Percentiles rank a stretch among this genome's conserved stretches.
phyloP scores from a whole-genome alignment of 1,284 basidiomycete genomes.

The Trametes polyzona region DNA sequence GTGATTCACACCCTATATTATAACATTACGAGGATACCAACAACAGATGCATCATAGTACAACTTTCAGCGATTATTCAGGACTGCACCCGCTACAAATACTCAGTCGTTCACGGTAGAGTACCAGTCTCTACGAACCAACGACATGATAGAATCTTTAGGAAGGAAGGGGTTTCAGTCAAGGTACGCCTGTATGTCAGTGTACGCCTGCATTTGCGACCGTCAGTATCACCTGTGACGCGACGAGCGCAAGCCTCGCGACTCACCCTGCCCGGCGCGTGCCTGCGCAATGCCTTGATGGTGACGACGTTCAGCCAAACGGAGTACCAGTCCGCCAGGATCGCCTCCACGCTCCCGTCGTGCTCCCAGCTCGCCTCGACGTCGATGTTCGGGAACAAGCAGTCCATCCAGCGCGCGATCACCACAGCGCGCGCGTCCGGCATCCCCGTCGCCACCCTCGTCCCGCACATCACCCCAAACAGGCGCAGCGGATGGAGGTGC shows the following conservation, averaged over 20 bases:
- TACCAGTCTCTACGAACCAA: no score
- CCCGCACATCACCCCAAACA: constrained; percentile 5
- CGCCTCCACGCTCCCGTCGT: constrained; percentile 5
- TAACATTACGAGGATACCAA: no score
- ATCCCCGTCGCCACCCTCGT: not conserved
- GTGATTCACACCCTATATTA: no score
- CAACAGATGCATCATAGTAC: no score
- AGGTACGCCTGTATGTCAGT: no score
- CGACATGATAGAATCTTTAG: no score
- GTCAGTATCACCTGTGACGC: not conserved
- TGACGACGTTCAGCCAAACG: constrained; percentile 9
- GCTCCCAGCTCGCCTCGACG: constrained; percentile 2
- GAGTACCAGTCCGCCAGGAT: constrained; percentile 16
- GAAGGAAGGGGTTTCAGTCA: no score
- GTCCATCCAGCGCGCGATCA: constrained; percentile 4
- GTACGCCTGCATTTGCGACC: not conserved
- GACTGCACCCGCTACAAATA: no score
- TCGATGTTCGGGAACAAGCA: constrained; percentile 13
- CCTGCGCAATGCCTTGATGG: constrained; percentile 4
- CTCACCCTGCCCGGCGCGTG: not conserved
- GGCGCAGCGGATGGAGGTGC: constrained; percentile 8
- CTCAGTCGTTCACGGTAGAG: no score
- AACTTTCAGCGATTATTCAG: no score
- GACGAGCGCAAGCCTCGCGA: not conserved
- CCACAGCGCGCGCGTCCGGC: constrained; percentile 5